Evolutionary conservation across 1,139 yeast species (phyloP).

Genomic region (Suhomyces ambrosiae): DNA sequence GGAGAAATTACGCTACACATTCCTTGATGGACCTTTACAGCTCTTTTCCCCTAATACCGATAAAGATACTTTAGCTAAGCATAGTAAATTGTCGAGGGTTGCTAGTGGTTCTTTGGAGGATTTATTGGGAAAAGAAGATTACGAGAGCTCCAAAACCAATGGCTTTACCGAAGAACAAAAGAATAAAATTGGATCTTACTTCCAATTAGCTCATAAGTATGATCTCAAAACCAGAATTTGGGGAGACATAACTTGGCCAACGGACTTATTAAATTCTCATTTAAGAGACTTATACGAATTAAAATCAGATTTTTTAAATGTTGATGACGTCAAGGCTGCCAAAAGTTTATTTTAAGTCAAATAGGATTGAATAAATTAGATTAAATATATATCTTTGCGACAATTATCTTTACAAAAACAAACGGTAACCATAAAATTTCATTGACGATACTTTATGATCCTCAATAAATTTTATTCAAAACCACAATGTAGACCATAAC

Average conservation of each 20-base stretch:
- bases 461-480: too few species aligned
- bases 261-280: slow-evolving; percentile 30
- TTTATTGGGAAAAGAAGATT: slow-evolving; percentile 30
- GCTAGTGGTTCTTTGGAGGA: slow-evolving; percentile 40
- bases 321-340: slow-evolving; percentile 38
- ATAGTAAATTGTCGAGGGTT: slow-evolving; percentile 32
- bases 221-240: slow-evolving; percentile 45
- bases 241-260: slow-evolving; percentile 49
- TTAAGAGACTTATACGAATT: slow-evolving; percentile 27
- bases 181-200: slow-evolving; percentile 20
- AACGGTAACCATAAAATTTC: too few species aligned
- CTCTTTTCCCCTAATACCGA: slow-evolving; percentile 19
- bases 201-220: slow-evolving; percentile 38
- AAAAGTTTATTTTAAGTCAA: slow-evolving; percentile 14
- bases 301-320: slow-evolving; percentile 45
- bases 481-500: too few species aligned
- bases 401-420: too few species aligned
- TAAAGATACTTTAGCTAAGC: slow-evolving; percentile 20
- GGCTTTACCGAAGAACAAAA: slow-evolving; percentile 27
- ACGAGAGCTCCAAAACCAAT: slow-evolving; percentile 13
- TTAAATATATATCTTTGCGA: too few species aligned
- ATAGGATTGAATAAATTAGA: too few species aligned
- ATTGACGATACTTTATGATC: too few species aligned
- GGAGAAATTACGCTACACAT: slow-evolving; percentile 35
- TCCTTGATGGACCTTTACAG: slow-evolving; percentile 42